Evolutionary conservation across 768 basidiomycete species (phyloP).

Genomic region (Ramaria sp.): DNA sequence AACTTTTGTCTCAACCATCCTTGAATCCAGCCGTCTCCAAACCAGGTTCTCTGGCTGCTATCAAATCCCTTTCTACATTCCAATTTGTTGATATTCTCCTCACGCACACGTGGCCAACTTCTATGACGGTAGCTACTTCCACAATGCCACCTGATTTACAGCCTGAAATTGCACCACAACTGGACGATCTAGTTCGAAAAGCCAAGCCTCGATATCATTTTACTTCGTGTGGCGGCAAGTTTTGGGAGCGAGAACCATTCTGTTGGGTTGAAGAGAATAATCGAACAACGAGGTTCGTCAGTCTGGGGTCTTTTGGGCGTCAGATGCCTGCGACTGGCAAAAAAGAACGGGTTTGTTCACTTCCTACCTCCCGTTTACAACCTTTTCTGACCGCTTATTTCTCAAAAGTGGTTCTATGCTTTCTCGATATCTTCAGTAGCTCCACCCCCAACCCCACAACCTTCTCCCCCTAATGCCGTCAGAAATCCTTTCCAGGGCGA

Average conservation of each 20-base stretch:
- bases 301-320: constrained; percentile 80
- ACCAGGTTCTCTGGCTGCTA: constrained; percentile 53
- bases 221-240: constrained; percentile 55
- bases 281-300: constrained; percentile 70
- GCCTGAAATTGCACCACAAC: constrained; percentile 37
- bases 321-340: constrained; percentile 36
- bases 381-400: background rate
- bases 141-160: constrained; percentile 39
- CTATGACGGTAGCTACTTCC: constrained; percentile 51
- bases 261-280: constrained; percentile 65
- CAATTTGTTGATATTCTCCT: constrained; percentile 74
- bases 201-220: constrained; percentile 87
- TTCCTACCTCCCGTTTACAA: background rate
- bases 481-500: constrained; percentile 55
- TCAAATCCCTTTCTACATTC: constrained; percentile 50
- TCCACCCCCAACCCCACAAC: constrained; percentile 21
- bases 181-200: constrained; percentile 53
- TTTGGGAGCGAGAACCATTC: constrained; percentile 96
- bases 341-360: constrained; percentile 67
- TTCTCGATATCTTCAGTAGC: constrained; percentile 60
- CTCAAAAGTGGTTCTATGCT: constrained; percentile 88
- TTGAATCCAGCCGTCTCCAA: constrained; percentile 32
- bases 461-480: constrained; percentile 52
- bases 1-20: constrained; percentile 61
- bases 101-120: constrained; percentile 66